These are phyloP conservation scores for Trametes maxima DNA, from an alignment of 768 basidiomycete species.

Conservation along the genomic window DNA sequence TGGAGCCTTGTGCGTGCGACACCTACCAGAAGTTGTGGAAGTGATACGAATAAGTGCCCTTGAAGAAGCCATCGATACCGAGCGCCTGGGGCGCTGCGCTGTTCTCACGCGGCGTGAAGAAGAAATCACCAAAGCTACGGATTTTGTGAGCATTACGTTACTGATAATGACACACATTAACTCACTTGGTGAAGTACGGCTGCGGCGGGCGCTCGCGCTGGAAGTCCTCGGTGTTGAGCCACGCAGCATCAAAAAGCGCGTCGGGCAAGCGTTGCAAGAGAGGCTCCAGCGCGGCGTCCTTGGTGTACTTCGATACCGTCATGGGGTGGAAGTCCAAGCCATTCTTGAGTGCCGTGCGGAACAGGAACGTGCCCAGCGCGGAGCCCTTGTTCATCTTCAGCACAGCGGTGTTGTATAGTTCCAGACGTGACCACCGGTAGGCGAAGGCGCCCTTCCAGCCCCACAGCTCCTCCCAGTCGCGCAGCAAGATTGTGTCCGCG, in stretches of 20 bases:
- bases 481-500: conserved; percentile 92
- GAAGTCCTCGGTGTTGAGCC: conserved; percentile 91
- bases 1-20: conserved; percentile 2
- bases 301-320: conserved; percentile 88
- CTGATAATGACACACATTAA: not conserved
- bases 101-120: conserved; percentile 71
- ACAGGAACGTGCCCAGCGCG: conserved; percentile 89
- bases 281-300: conserved; percentile 84
- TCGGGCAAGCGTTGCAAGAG: conserved; percentile 89
- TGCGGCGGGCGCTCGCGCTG: conserved; percentile 93
- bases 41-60: conserved; percentile 94
- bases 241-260: conserved; percentile 95
- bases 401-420: conserved; percentile 96
- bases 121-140: conserved; percentile 83
- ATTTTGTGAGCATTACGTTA: not conserved
- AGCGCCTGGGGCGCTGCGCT: conserved; percentile 85
- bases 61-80: conserved; percentile 96
- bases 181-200: conserved; percentile 87
- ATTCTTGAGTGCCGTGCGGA: conserved; percentile 93
- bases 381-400: conserved; percentile 91
- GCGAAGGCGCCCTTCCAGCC: conserved; percentile 97
- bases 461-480: conserved; percentile 99
- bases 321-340: conserved; percentile 96
- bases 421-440: conserved; percentile 91
- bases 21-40: conserved; percentile 91